Base-by-base conservation (phyloP, 176 grass and related monocot genomes). In the Lolium perenne region DNA sequence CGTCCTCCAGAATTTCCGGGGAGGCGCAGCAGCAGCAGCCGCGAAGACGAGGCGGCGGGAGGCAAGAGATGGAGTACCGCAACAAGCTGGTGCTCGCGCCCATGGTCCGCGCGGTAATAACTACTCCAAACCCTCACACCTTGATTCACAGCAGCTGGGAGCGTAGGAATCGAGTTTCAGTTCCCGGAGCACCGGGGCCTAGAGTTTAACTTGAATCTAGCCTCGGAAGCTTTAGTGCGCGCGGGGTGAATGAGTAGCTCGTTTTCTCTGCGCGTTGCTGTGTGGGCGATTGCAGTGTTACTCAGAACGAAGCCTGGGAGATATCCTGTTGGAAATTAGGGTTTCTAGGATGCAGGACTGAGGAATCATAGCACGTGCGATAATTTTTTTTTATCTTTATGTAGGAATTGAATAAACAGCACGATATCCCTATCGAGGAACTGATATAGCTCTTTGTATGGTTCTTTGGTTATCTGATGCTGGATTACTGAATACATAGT, bases 31-130 rank as follows among this genome's bases (percentile, higher is more conserved):
- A 35, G 38, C 41, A 79, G 62, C 81, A 18, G 66, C 75, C 20
- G 78, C 4, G 9, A 47, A 46, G 85, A 4, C 14, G 83, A 61
- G 73, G 77, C 40, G 65, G 47, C 11, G 64, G 32, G 55, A 29
- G 59, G 64, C 50, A 54, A 40, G 75, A 50, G 84, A 95, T 95
- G 93, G 91, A 95, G 9, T 98, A 95, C 89, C 86, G 59, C 8
- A 86, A 93, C 89, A 98, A 93, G 87, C 60, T 95, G 58, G 87
- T 98, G 79, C 93, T 95, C 59, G 93, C 91, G 38, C 93, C 95
- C 86, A 92, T 98, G 95, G 95, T 95, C 60, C 95, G 95, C 84
- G 95, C 95, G 95, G 95, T 98, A 76, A 83, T 98, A 66, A 81
- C 78, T 80, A 38, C 68, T 68, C 84, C 23, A 56, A 75, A 64